A percentile compares a stretch with the other conserved stretches of the same genome.
Evolutionary conservation across 2,329 filamentous ascomycete genomes (phyloP).

Genomic region (Amesomyces nigricolor): DNA sequence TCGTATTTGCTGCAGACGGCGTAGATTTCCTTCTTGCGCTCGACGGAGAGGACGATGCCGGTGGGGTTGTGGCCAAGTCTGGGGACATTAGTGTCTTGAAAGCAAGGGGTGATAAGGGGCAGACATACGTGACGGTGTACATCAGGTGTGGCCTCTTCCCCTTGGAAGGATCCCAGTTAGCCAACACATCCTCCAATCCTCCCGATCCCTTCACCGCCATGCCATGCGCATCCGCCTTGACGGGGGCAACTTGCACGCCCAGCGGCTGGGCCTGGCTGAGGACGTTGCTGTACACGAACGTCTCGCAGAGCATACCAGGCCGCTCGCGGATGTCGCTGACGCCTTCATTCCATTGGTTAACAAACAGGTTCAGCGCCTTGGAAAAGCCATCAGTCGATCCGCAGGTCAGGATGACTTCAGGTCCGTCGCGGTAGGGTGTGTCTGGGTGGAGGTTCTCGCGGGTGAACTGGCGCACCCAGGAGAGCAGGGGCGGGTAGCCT

Average conservation of each 20-base stretch:
- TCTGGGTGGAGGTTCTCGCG: conserved; percentile 73
- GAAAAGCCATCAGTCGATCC: conserved; percentile 81
- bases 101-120: not conserved
- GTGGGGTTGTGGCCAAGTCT: conserved; percentile 28
- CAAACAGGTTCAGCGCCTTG: conserved; percentile 71
- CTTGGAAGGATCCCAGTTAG: conserved; percentile 70
- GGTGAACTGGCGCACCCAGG: conserved; percentile 74
- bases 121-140: conserved; percentile 73
- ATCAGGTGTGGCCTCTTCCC: conserved; percentile 76
- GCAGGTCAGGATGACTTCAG: conserved; percentile 72
- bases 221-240: conserved; percentile 72
- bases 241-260: conserved; percentile 66
- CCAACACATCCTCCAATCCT: conserved; percentile 69
- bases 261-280: conserved; percentile 60
- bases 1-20: conserved; percentile 76
- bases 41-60: conserved; percentile 49
- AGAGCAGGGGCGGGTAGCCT: conserved; percentile 72
- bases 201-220: conserved; percentile 71
- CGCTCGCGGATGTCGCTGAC: conserved; percentile 61
- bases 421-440: conserved; percentile 69
- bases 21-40: conserved; percentile 74
- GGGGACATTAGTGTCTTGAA: not conserved
- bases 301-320: conserved; percentile 74
- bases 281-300: conserved; percentile 75
- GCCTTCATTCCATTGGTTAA: conserved; percentile 66